Percentiles rank a stretch among this genome's conserved stretches.
Evolutionary conservation across 495 filamentous ascomycete species (phyloP).

Genomic region (Penicillium atrosanguineum): DNA sequence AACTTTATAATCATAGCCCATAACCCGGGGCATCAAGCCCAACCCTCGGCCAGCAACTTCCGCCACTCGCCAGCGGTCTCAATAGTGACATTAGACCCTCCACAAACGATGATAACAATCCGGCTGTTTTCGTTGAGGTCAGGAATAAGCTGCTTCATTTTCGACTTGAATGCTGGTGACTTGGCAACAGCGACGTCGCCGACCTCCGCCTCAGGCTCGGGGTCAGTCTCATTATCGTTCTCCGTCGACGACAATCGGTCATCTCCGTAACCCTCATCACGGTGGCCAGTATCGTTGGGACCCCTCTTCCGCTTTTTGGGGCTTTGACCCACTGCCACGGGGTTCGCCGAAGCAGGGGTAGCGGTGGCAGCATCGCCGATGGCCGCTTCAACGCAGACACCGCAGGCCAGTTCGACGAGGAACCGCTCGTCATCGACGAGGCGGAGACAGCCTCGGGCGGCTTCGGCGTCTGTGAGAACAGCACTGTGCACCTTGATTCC

Average conservation of each 20-base stretch:
- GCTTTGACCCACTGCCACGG: conserved; percentile 17
- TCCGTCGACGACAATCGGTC: conserved; percentile 37
- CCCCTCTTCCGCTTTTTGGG: conserved; percentile 40
- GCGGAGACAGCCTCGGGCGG: conserved; percentile 68
- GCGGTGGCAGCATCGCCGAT: conserved; percentile 34
- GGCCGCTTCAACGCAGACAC: conserved; percentile 67
- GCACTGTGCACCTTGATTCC: conserved; percentile 56
- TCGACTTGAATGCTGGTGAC: conserved; percentile 31
- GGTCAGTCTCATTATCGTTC: conserved; percentile 33
- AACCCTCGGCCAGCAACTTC: conserved; percentile 43
- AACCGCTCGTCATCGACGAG: conserved; percentile 81
- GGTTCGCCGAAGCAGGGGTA: conserved; percentile 8
- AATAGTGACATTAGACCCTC: conserved; percentile 72
- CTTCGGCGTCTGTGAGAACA: conserved; percentile 76
- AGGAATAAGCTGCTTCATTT: conserved; percentile 61
- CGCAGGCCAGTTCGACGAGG: conserved; percentile 80
- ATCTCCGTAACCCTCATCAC: conserved; percentile 43
- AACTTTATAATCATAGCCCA: conserved; percentile 1
- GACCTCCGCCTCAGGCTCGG: conserved; percentile 20
- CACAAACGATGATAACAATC: conserved; percentile 85
- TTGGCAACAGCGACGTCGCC: conserved; percentile 6
- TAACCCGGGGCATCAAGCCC: conserved; percentile 20
- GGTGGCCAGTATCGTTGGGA: conserved; percentile 7
- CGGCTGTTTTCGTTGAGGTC: conserved; percentile 57
- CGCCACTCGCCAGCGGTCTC: conserved; percentile 64